Conservation (phyloP, 78 protist species). For the Trichosphaerium sp. region DNA sequence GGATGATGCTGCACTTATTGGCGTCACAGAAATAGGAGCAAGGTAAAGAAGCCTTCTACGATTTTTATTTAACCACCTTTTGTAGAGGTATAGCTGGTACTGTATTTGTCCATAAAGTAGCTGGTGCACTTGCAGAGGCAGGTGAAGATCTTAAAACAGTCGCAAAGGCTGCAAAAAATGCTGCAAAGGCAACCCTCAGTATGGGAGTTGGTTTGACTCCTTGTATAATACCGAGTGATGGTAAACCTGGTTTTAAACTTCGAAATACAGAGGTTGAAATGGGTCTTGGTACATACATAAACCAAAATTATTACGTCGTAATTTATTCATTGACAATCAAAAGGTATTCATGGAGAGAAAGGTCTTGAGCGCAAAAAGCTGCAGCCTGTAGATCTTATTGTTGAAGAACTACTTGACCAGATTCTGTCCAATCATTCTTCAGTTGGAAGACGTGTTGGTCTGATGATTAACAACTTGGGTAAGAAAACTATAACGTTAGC, state of each 20-base stretch:
- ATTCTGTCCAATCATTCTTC: no score
- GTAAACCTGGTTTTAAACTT: slow-evolving; percentile 14
- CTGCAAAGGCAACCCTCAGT: neutral
- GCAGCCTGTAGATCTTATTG: no score
- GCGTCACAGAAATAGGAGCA: neutral
- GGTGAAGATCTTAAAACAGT: slow-evolving; percentile 14
- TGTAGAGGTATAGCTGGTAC: slow-evolving; percentile 68
- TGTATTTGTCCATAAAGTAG: slow-evolving; percentile 48
- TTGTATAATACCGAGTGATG: slow-evolving; percentile 44
- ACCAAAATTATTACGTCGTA: no score
- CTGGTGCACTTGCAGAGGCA: slow-evolving; percentile 44
- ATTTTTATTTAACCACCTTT: neutral
- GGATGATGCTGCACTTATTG: slow-evolving; percentile 37
- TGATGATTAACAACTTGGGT: no score
- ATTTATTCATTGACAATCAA: no score
- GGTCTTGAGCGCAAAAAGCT: no score
- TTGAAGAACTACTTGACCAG: no score
- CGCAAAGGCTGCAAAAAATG: neutral
- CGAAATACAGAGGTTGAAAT: slow-evolving; percentile 21
- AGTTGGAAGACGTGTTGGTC: no score
- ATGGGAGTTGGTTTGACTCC: slow-evolving; percentile 19
- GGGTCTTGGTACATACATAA: slow-evolving; percentile 66
- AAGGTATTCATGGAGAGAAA: no score
- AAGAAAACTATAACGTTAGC: no score
- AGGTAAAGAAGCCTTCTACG: neutral